phyloP scores from a whole-genome alignment of 192 early-diverging fungal species.

The Coemansia sp. region DNA sequence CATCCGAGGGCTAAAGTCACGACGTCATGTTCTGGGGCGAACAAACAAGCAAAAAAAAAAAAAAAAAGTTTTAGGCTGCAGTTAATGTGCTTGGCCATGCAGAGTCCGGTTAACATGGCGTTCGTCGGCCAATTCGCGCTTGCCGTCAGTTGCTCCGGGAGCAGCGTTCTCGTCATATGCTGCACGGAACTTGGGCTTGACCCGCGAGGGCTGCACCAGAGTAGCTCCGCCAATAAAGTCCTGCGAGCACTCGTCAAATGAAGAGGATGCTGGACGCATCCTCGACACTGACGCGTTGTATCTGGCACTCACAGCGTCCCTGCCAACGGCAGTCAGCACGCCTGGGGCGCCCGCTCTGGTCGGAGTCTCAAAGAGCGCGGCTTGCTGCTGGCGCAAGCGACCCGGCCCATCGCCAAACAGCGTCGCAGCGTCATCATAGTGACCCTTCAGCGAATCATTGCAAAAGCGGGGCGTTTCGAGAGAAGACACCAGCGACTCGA shows the following conservation, averaged over 20 bases:
- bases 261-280: background rate
- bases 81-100: background rate
- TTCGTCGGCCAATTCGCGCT: background rate
- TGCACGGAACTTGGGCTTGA: background rate
- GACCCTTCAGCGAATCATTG: background rate
- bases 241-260: background rate
- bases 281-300: conserved; percentile 1
- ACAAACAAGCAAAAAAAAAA: background rate
- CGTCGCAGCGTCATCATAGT: conserved; percentile 27
- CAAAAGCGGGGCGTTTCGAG: conserved; percentile 43
- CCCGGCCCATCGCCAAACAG: conserved; percentile 10
- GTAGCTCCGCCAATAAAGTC: conserved; percentile 13
- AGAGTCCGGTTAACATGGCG: background rate
- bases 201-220: conserved; percentile 31
- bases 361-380: conserved; percentile 9
- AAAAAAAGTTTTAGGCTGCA: too few relatives aligned
- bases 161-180: conserved; percentile 3
- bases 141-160: background rate
- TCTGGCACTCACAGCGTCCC: background rate
- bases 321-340: conserved; percentile 4
- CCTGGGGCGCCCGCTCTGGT: conserved; percentile 15
- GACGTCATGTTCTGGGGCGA: too few relatives aligned
- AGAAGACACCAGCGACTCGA: conserved; percentile 30
- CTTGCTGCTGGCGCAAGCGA: background rate
- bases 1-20: background rate